Conservation (phyloP, 2,329 filamentous ascomycete species). For the Fusarium beomiforme region DNA sequence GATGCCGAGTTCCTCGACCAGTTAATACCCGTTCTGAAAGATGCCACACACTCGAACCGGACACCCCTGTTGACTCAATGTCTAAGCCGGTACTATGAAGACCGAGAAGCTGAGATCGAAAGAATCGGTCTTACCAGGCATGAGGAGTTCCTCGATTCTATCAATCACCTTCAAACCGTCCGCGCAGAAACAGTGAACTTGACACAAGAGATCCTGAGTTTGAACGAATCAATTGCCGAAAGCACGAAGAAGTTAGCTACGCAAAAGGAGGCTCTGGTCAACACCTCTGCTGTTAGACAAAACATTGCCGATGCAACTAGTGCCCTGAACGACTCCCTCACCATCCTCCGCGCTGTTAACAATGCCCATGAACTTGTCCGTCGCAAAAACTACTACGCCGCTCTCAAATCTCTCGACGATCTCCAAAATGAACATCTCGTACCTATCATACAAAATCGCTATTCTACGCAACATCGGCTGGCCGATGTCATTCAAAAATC, state of each 20-base stretch:
- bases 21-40: constrained; percentile 91
- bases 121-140: constrained; percentile 94
- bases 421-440: constrained; percentile 93
- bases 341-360: constrained; percentile 91
- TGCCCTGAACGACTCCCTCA: constrained; percentile 88
- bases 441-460: constrained; percentile 77
- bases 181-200: constrained; percentile 89
- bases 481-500: constrained; percentile 96
- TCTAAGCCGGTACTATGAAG: constrained; percentile 76
- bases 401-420: constrained; percentile 92
- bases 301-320: constrained; percentile 95
- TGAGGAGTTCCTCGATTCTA: constrained; percentile 93
- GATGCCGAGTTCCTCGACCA: constrained; percentile 96
- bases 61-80: constrained; percentile 79
- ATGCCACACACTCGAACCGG: constrained; percentile 81
- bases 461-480: constrained; percentile 93
- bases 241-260: constrained; percentile 94
- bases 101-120: constrained; percentile 92
- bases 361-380: constrained; percentile 90
- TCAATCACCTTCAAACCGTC: constrained; percentile 92
- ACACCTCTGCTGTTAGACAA: constrained; percentile 89
- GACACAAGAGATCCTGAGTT: constrained; percentile 88
- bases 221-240: constrained; percentile 94
- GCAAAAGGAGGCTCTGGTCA: constrained; percentile 93
- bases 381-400: constrained; percentile 95